A percentile compares a stretch with the other conserved stretches of the same genome.
These are phyloP conservation scores for Saccharomycopsis sp. DNA, from an alignment of 805 yeast species.

Conservation along the genomic window DNA sequence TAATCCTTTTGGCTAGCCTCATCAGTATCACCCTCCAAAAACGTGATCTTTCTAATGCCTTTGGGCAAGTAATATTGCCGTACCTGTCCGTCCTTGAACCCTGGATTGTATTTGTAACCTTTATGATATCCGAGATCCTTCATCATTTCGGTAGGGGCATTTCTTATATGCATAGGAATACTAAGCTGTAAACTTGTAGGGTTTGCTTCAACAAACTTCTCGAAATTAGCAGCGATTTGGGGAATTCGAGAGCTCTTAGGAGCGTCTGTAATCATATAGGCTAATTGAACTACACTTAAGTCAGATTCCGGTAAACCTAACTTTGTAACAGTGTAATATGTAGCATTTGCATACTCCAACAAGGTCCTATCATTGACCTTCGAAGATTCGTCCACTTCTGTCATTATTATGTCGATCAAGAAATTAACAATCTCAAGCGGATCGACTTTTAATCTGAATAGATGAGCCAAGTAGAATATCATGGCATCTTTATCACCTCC, in stretches of 20 bases:
- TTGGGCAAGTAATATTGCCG: constrained; percentile 72
- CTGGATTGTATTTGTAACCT: constrained; percentile 86
- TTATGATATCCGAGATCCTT: constrained; percentile 78
- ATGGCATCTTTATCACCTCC: constrained; percentile 88
- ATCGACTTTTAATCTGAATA: constrained; percentile 90
- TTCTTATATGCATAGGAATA: constrained; percentile 74
- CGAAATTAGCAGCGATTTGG: constrained; percentile 35
- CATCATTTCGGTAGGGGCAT: constrained; percentile 94
- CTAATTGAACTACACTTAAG: constrained; percentile 83
- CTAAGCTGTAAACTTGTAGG: constrained; percentile 21
- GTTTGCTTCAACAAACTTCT: constrained; percentile 22
- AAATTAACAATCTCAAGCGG: constrained; percentile 85
- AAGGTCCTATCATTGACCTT: constrained; percentile 88
- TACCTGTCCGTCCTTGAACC: constrained; percentile 64
- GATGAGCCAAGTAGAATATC: constrained; percentile 78
- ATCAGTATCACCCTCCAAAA: constrained; percentile 45
- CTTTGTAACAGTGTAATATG: constrained; percentile 81
- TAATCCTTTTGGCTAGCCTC: no score
- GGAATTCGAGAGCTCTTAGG: constrained; percentile 71
- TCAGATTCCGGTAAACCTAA: constrained; percentile 96
- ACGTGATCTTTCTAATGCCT: constrained; percentile 40
- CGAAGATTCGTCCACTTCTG: constrained; percentile 82
- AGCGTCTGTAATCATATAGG: constrained; percentile 78
- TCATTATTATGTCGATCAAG: constrained; percentile 90
- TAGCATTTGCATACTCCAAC: constrained; percentile 79